These are phyloP conservation scores for Phaeoacremonium minimum DNA, from an alignment of 2,329 filamentous ascomycete species.

Conservation along the genomic window DNA sequence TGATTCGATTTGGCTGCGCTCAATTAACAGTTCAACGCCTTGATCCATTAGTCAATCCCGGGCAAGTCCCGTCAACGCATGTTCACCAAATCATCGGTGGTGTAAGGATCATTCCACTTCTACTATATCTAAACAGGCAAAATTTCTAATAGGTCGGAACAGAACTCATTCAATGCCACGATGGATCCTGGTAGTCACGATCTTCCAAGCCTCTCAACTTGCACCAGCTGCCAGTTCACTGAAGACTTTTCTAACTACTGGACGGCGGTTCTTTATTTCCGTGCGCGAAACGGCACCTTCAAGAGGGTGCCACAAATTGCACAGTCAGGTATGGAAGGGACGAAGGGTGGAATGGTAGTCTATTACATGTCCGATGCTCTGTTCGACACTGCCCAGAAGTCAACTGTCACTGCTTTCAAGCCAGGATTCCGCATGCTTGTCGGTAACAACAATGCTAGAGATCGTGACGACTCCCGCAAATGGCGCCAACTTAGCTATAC, in stretches of 20 bases:
- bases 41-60: slow-evolving; percentile 36
- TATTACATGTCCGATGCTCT: slow-evolving; percentile 41
- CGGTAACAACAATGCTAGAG: slow-evolving; percentile 29
- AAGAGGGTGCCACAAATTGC: slow-evolving; percentile 33
- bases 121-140: not conserved
- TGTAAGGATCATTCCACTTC: slow-evolving; percentile 15
- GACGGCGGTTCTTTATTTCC: slow-evolving; percentile 32
- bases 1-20: slow-evolving; percentile 41
- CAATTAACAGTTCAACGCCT: slow-evolving; percentile 43
- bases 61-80: no score
- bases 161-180: slow-evolving; percentile 40
- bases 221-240: slow-evolving; percentile 34
- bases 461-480: slow-evolving; percentile 24
- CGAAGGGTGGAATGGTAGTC: slow-evolving; percentile 38
- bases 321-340: slow-evolving; percentile 31
- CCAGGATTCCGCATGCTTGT: slow-evolving; percentile 44
- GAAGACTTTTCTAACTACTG: no score
- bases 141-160: no score
- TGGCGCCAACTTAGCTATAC: slow-evolving; percentile 34
- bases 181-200: slow-evolving; percentile 30
- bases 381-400: slow-evolving; percentile 28
- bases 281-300: slow-evolving; percentile 32
- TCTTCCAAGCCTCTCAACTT: slow-evolving; percentile 31
- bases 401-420: slow-evolving; percentile 39
- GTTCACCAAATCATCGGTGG: slow-evolving; percentile 57